Conservation (phyloP, 352 stramenopile genomes). For the Pythium phragmiticola region DNA sequence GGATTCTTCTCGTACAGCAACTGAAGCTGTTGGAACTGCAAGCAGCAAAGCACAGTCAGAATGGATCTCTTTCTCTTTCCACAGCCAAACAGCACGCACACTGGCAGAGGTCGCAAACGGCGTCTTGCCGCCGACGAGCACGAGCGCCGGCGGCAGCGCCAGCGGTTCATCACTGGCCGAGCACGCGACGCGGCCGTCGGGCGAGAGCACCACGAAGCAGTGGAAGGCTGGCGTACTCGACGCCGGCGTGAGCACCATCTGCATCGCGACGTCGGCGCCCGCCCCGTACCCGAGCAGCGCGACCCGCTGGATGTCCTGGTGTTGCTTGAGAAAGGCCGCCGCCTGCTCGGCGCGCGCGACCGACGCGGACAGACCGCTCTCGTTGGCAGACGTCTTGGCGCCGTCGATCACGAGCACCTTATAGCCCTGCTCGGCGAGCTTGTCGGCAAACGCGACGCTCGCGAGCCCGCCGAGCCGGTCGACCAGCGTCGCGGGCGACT, state of each 20-base stretch:
- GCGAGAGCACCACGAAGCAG: slow-evolving; percentile 71
- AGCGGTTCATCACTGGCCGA: slow-evolving; percentile 13
- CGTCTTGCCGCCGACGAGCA: slow-evolving; percentile 71
- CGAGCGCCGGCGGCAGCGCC: slow-evolving; percentile 43
- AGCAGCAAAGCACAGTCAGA: neutral
- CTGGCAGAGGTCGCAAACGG: slow-evolving; percentile 56
- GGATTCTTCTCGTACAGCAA: slow-evolving; percentile 14
- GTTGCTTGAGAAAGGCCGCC: slow-evolving; percentile 55
- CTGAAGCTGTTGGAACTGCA: slow-evolving; percentile 55
- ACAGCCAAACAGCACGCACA: slow-evolving; percentile 35
- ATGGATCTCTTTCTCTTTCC: neutral
- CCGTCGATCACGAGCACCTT: slow-evolving; percentile 79
- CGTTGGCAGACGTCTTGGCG: slow-evolving; percentile 26
- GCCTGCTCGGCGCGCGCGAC: slow-evolving; percentile 42
- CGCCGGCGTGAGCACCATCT: slow-evolving; percentile 48
- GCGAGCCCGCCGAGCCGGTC: slow-evolving; percentile 47
- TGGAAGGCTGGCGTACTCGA: slow-evolving; percentile 36
- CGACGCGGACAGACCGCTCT: slow-evolving; percentile 16
- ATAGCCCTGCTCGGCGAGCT: slow-evolving; percentile 86
- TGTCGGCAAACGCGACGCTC: slow-evolving; percentile 78
- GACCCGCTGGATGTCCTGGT: slow-evolving; percentile 75
- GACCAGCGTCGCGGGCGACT: neutral
- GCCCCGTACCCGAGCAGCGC: slow-evolving; percentile 62
- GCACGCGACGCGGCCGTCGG: slow-evolving; percentile 47
- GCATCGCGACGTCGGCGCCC: slow-evolving; percentile 69